phyloP scores from a whole-genome alignment of 2,329 filamentous ascomycete species.

The Cladosporium sp. region DNA sequence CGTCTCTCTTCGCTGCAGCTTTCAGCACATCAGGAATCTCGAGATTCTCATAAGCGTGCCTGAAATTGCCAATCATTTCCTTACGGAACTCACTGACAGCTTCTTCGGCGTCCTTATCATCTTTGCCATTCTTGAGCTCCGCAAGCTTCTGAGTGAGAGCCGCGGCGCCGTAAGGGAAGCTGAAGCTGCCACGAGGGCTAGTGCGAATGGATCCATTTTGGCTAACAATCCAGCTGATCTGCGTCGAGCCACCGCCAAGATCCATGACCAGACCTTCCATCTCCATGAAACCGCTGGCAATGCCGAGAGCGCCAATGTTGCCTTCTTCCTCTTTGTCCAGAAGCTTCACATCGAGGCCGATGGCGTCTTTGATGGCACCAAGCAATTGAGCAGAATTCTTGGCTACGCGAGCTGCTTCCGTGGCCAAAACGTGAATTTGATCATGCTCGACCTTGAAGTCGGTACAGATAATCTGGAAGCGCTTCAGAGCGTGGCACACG shows the following conservation, averaged over 20 bases:
- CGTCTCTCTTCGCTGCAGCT: constrained; percentile 39
- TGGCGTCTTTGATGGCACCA: constrained; percentile 51
- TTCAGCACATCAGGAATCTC: constrained; percentile 53
- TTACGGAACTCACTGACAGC: constrained; percentile 31
- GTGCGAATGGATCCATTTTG: constrained; percentile 49
- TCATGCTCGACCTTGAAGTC: constrained; percentile 63
- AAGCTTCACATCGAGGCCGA: constrained; percentile 66
- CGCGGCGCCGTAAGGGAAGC: constrained; percentile 67
- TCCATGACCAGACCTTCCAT: constrained; percentile 80
- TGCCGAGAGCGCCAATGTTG: constrained; percentile 63
- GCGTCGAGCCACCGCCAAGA: constrained; percentile 71
- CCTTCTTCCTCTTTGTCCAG: constrained; percentile 72
- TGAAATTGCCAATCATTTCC: constrained; percentile 33
- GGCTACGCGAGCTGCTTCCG: constrained; percentile 81
- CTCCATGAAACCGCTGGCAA: constrained; percentile 66
- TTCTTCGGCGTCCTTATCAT: constrained; percentile 30
- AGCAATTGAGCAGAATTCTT: constrained; percentile 67
- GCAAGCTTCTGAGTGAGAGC: constrained; percentile 36
- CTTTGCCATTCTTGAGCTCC: constrained; percentile 23
- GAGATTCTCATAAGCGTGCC: constrained; percentile 35
- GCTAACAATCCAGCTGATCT: constrained; percentile 62
- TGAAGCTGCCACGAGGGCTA: constrained; percentile 55
- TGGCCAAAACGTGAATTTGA: constrained; percentile 74
- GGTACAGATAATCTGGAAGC: constrained; percentile 67
- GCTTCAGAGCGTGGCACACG: constrained; percentile 63